Evolutionary conservation across 345 rosid species (phyloP).

Genomic region (Euclidium syriacum): DNA sequence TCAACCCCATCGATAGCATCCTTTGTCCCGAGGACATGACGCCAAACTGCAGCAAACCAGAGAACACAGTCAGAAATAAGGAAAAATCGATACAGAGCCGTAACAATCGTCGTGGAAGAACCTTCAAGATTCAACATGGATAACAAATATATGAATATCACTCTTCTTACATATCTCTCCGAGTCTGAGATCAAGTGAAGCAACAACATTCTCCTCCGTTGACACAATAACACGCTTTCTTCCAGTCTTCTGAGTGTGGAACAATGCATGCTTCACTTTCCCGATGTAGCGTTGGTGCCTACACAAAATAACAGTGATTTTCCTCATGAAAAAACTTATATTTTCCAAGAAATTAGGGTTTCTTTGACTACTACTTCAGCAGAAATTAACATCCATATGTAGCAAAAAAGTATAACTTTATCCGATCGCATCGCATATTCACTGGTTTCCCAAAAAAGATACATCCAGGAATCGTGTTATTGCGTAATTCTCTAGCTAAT

Average conservation of each 20-base stretch:
- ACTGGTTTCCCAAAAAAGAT: neutral
- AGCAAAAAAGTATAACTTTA: conserved; percentile 1
- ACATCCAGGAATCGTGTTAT: neutral
- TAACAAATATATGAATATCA: neutral
- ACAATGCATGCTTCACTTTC: conserved; percentile 91
- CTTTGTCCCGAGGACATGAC: conserved; percentile 71
- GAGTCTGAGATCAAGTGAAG: conserved; percentile 92
- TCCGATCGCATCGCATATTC: conserved; percentile 21
- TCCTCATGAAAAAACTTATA: neutral
- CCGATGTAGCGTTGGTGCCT: conserved; percentile 93
- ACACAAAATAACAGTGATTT: conserved; percentile 8
- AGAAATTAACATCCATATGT: neutral
- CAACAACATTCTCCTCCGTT: conserved; percentile 86
- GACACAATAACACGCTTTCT: conserved; percentile 90
- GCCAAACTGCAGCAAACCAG: conserved; percentile 64
- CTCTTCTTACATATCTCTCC: conserved; percentile 77
- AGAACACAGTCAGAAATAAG: neutral
- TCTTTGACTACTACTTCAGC: neutral
- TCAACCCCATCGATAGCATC: conserved; percentile 71
- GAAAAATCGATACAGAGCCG: neutral
- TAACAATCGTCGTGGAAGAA: neutral
- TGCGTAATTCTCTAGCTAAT: neutral
- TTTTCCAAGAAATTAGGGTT: neutral
- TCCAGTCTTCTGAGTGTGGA: conserved; percentile 93
- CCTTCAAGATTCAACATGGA: neutral